Conservation (phyloP, 2,329 filamentous ascomycete genomes). For the Fusarium foetens region DNA sequence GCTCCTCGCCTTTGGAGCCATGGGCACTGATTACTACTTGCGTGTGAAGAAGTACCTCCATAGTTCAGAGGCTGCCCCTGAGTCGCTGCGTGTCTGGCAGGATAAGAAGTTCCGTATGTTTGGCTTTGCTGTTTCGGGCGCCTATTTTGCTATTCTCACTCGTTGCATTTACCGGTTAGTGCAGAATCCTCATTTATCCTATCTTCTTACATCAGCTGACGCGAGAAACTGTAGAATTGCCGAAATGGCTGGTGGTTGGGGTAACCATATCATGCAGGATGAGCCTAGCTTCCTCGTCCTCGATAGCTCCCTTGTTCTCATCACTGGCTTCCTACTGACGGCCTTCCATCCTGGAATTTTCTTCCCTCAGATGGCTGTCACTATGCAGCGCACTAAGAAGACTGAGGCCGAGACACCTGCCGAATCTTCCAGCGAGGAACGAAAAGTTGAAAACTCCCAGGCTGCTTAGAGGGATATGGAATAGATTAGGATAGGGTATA, state of each 20-base stretch:
- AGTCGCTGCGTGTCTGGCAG: slow-evolving; percentile 53
- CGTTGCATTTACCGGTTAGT: slow-evolving; percentile 65
- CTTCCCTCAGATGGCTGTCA: slow-evolving; percentile 64
- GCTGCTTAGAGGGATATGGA: slow-evolving; percentile 19
- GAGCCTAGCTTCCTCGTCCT: slow-evolving; percentile 68
- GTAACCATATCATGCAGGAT: slow-evolving; percentile 71
- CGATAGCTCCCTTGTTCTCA: slow-evolving; percentile 62
- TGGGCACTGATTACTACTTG: slow-evolving; percentile 58
- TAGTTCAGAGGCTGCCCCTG: slow-evolving; percentile 45
- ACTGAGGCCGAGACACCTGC: slow-evolving; percentile 39
- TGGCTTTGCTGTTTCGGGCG: slow-evolving; percentile 54
- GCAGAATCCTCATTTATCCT: background rate
- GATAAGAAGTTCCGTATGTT: slow-evolving; percentile 57
- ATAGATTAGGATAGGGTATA: background rate
- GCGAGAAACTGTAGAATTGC: slow-evolving; percentile 57
- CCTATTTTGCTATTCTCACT: slow-evolving; percentile 59
- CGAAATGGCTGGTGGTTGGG: slow-evolving; percentile 73
- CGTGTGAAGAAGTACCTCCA: slow-evolving; percentile 54
- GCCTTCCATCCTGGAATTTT: slow-evolving; percentile 64
- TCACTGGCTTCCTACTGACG: slow-evolving; percentile 61
- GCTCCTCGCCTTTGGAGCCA: slow-evolving; percentile 56
- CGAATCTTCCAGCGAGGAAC: slow-evolving; percentile 47
- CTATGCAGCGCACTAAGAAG: slow-evolving; percentile 37
- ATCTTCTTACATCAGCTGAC: slow-evolving; percentile 25
- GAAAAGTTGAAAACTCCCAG: slow-evolving; percentile 28